Percentiles rank a stretch among this genome's conserved stretches.
Conservation (phyloP, 768 basidiomycete species). For the Rhizopogon vesiculosus region DNA sequence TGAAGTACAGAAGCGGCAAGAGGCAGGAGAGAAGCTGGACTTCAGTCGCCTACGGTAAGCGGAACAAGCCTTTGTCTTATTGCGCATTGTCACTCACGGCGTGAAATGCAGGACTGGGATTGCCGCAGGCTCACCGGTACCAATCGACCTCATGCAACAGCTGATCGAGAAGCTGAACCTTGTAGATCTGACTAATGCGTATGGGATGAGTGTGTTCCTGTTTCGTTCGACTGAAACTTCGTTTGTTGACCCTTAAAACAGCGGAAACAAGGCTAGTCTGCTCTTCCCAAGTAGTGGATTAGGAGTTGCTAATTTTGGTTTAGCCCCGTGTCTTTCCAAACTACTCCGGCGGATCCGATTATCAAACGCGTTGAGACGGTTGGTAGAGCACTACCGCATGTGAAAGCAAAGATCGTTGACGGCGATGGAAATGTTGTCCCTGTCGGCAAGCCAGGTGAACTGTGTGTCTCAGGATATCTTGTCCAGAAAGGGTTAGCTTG, state of each 20-base stretch:
- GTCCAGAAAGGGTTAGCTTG: slow-evolving; percentile 69
- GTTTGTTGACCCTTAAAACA: slow-evolving; percentile 17
- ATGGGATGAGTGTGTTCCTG: slow-evolving; percentile 75
- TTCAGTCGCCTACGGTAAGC: slow-evolving; percentile 51
- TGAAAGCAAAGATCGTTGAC: slow-evolving; percentile 69
- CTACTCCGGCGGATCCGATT: slow-evolving; percentile 62
- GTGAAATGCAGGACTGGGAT: slow-evolving; percentile 63
- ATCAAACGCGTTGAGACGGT: slow-evolving; percentile 80
- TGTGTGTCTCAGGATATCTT: slow-evolving; percentile 70
- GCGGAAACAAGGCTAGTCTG: slow-evolving; percentile 62
- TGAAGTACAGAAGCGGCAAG: slow-evolving; percentile 55
- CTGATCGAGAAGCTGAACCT: slow-evolving; percentile 67
- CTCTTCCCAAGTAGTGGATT: not conserved
- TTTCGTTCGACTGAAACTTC: not conserved
- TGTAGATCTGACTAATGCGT: slow-evolving; percentile 68
- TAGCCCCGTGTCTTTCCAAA: slow-evolving; percentile 84
- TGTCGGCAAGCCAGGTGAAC: slow-evolving; percentile 69
- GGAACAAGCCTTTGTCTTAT: not conserved
- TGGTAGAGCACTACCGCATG: slow-evolving; percentile 71
- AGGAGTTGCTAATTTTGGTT: not conserved
- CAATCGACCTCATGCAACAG: slow-evolving; percentile 74
- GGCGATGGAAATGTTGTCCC: slow-evolving; percentile 56
- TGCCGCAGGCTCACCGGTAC: slow-evolving; percentile 74
- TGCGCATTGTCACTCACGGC: not conserved
- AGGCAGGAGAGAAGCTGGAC: slow-evolving; percentile 42